A percentile compares a stretch with the other conserved stretches of the same genome.
These are phyloP conservation scores for Rugosomyces carneus DNA, from an alignment of 1,284 basidiomycete species.

Conservation along the genomic window DNA sequence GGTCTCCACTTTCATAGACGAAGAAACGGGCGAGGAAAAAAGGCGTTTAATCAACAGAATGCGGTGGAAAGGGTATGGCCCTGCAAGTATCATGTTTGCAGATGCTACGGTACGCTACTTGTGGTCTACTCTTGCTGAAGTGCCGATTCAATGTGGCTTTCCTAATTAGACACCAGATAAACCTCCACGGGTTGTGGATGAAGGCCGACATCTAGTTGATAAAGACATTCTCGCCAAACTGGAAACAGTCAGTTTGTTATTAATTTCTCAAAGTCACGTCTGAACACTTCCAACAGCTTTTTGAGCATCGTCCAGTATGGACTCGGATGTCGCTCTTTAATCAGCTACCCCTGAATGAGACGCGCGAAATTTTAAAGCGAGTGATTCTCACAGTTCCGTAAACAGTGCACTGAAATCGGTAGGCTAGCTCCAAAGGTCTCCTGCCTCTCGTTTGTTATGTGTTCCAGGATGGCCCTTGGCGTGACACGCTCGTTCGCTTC, in stretches of 20 bases:
- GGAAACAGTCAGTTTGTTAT: slow-evolving; percentile 39
- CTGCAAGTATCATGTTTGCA: slow-evolving; percentile 62
- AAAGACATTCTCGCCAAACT: slow-evolving; percentile 51
- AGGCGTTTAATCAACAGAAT: slow-evolving; percentile 74
- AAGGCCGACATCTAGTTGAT: slow-evolving; percentile 52
- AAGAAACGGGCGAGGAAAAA: slow-evolving; percentile 74
- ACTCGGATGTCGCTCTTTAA: slow-evolving; percentile 79
- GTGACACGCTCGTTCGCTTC: slow-evolving; percentile 83
- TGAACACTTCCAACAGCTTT: slow-evolving; percentile 38
- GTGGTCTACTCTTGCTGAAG: neutral
- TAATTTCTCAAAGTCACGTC: neutral
- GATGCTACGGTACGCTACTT: slow-evolving; percentile 44
- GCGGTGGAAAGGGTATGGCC: slow-evolving; percentile 75
- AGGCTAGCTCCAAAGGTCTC: slow-evolving; percentile 60
- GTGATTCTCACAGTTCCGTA: slow-evolving; percentile 14
- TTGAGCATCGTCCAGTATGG: slow-evolving; percentile 82
- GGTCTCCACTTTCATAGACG: slow-evolving; percentile 55
- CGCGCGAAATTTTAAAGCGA: slow-evolving; percentile 69
- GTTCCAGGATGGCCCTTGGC: slow-evolving; percentile 91
- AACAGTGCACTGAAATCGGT: neutral
- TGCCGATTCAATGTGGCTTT: neutral
- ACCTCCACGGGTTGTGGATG: slow-evolving; percentile 54
- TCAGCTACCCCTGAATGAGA: slow-evolving; percentile 68
- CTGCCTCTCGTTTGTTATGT: slow-evolving; percentile 76
- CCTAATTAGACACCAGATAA: slow-evolving; percentile 54